Conservation (phyloP, 2,329 filamentous ascomycete species). For the Graphilbum ipis-grandicollis region DNA sequence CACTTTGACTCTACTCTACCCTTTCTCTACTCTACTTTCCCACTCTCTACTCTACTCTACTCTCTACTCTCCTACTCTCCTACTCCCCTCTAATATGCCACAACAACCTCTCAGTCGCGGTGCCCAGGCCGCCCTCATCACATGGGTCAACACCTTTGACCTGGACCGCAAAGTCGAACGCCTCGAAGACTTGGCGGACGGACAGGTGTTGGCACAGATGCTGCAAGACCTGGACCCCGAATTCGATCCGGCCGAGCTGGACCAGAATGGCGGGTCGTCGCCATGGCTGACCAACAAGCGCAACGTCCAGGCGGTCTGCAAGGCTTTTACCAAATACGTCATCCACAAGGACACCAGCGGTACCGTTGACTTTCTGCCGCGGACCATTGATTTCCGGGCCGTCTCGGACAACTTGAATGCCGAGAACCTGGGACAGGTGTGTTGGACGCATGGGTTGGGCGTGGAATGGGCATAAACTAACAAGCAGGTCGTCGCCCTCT, state of each 20-base stretch:
- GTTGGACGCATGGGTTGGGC: too few relatives aligned
- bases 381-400: slow-evolving; percentile 9
- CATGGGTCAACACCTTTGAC: slow-evolving; percentile 34
- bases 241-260: slow-evolving; percentile 37
- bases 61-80: too few relatives aligned
- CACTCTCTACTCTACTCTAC: background rate
- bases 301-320: slow-evolving; percentile 83
- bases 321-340: slow-evolving; percentile 63
- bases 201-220: slow-evolving; percentile 34
- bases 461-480: background rate
- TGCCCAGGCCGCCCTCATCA: slow-evolving; percentile 36
- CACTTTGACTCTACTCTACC: too few relatives aligned
- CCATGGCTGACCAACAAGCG: slow-evolving; percentile 51
- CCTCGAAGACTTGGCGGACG: slow-evolving; percentile 35
- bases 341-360: slow-evolving; percentile 13
- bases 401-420: slow-evolving; percentile 9
- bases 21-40: too few relatives aligned
- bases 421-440: slow-evolving; percentile 7
- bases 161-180: slow-evolving; percentile 27
- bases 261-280: slow-evolving; percentile 24
- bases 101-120: slow-evolving; percentile 20
- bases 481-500: slow-evolving; percentile 9
- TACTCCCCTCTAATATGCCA: background rate
- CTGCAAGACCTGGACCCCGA: slow-evolving; percentile 39
- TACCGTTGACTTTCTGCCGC: slow-evolving; percentile 9